These are phyloP conservation scores for Nemania sp. DNA, from an alignment of 2,329 filamentous ascomycete species.

Conservation along the genomic window DNA sequence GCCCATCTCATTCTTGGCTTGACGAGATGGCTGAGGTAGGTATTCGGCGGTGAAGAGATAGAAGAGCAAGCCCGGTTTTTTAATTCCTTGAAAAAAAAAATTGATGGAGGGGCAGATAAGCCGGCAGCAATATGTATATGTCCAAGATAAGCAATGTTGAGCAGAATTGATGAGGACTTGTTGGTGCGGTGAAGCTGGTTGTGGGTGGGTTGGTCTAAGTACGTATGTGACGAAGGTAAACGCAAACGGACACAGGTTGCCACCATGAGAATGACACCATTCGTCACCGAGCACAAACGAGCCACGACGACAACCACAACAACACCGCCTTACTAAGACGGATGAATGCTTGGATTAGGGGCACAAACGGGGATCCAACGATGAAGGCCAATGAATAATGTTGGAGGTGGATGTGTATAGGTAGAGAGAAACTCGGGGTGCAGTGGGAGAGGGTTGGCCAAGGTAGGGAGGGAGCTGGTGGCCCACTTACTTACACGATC, in stretches of 20 bases:
- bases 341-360: neutral
- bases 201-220: neutral
- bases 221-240: slow-evolving; percentile 13
- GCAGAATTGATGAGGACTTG: neutral
- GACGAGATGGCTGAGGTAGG: slow-evolving; percentile 6
- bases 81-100: too few relatives aligned
- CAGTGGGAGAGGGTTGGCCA: neutral
- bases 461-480: neutral
- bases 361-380: neutral
- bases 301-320: neutral
- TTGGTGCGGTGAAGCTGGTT: slow-evolving; percentile 10
- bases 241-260: slow-evolving; percentile 24
- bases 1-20: neutral
- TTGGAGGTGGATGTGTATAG: neutral
- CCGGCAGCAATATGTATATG: neutral
- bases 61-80: slow-evolving; percentile 6
- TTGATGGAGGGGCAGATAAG: slow-evolving; percentile 22
- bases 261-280: slow-evolving; percentile 10
- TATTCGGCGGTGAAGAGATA: slow-evolving; percentile 30
- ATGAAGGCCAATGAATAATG: neutral
- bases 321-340: neutral
- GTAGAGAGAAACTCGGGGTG: too few relatives aligned
- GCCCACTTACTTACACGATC: slow-evolving; percentile 1
- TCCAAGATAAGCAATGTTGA: slow-evolving; percentile 12
- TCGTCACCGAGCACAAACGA: slow-evolving; percentile 5